Conservation (phyloP, 305 asterid species). For the Caryopteris hybrid region DNA sequence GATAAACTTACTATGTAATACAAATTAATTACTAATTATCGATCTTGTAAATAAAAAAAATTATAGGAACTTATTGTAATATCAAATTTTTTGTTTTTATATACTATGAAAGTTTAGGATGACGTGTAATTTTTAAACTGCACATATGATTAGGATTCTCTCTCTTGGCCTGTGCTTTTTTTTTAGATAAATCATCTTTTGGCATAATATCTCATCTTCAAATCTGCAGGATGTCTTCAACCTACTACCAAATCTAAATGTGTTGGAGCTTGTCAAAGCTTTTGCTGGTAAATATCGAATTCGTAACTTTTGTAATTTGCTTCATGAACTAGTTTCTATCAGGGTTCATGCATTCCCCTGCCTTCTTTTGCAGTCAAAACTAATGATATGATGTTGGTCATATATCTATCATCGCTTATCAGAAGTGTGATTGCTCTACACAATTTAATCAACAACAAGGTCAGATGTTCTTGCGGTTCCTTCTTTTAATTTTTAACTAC, state of each 20-base stretch:
- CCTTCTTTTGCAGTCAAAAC: slow-evolving; percentile 63
- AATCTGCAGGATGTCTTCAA: slow-evolving; percentile 81
- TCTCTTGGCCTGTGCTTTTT: not conserved
- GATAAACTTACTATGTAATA: too few relatives aligned
- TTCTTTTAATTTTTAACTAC: not conserved
- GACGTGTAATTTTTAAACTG: not conserved
- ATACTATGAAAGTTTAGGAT: too few relatives aligned
- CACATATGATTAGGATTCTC: not conserved
- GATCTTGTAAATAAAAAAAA: too few relatives aligned
- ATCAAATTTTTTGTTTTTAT: too few relatives aligned
- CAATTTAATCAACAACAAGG: slow-evolving; percentile 95
- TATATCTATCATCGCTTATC: slow-evolving; percentile 82
- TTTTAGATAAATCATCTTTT: not conserved
- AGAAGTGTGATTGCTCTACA: slow-evolving; percentile 94
- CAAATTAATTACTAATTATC: too few relatives aligned
- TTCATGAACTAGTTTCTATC: not conserved
- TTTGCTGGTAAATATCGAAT: slow-evolving; percentile 53
- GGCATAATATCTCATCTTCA: slow-evolving; percentile 1
- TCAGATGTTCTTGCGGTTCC: slow-evolving; percentile 15
- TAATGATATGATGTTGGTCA: slow-evolving; percentile 95
- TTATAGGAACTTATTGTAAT: too few relatives aligned
- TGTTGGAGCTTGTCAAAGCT: slow-evolving; percentile 71
- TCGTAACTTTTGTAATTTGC: not conserved
- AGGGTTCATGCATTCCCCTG: not conserved
- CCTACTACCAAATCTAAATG: slow-evolving; percentile 84